A percentile compares a stretch with the other conserved stretches of the same genome.
These are phyloP conservation scores for Austroboletus festivus DNA, from an alignment of 768 basidiomycete species.

Conservation along the genomic window DNA sequence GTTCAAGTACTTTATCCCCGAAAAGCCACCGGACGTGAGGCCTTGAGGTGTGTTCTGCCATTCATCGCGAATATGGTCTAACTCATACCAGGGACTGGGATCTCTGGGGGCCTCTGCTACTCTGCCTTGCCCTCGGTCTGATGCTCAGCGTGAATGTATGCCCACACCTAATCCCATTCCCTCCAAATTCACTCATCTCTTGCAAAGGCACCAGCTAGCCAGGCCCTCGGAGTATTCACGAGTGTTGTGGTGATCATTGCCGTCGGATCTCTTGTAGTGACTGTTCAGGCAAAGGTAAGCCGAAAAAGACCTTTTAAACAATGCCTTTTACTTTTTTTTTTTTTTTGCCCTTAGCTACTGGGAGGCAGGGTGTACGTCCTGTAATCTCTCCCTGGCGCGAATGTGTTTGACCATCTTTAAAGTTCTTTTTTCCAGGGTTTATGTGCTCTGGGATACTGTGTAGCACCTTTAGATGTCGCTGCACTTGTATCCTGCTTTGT, in stretches of 20 bases:
- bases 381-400: not conserved
- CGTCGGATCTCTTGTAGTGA: constrained; percentile 85
- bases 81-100: constrained; percentile 80
- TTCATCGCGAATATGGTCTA: constrained; percentile 2
- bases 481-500: constrained; percentile 86
- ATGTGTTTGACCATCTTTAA: constrained; percentile 5
- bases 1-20: constrained; percentile 92
- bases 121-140: constrained; percentile 75
- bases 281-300: constrained; percentile 89
- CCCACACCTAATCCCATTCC: not conserved
- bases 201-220: constrained; percentile 71
- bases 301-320: not conserved
- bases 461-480: constrained; percentile 89
- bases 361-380: constrained; percentile 74
- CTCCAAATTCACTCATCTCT: not conserved
- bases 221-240: constrained; percentile 88
- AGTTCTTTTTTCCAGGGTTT: constrained; percentile 96
- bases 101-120: constrained; percentile 91
- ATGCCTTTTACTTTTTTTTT: not conserved
- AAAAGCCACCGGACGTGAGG: constrained; percentile 69
- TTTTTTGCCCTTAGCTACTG: constrained; percentile 49
- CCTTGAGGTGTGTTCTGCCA: constrained; percentile 55
- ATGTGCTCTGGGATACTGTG: constrained; percentile 92
- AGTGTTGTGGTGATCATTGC: constrained; percentile 93
- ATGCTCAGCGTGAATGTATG: constrained; percentile 83